Base-by-base conservation (phyloP, 306 rosid species). In the Rubus idaeus region DNA sequence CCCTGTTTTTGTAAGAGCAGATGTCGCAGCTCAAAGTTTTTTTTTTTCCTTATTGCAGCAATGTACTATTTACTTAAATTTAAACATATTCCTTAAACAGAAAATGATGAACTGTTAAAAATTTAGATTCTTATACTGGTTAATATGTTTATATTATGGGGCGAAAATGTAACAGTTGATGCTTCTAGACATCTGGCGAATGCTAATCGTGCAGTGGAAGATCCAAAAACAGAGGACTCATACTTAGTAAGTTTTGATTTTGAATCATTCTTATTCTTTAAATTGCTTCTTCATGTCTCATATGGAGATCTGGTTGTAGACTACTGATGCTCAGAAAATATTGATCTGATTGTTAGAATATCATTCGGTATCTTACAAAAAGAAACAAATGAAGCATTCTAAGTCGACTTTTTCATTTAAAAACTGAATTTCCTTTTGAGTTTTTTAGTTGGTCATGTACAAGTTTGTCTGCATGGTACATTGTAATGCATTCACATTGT, bases 241-340 rank as follows among this genome's bases (percentile, higher is more conserved):
- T 18, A 63, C 47, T 23, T 21, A 14, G 67, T 71, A 52, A 72
- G 73, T 71, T 71, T 51, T 71, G 73, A 70, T 58, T 49, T 49
- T 63, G 10, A 49, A 71, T n/a, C 44, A 40, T 65, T 20, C 45
- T 52, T 20, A 50, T 10, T 39, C 47, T 40, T 61, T 51, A 41
- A 63, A 50, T 8, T 42, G 14, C 60, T 61, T 17, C 4, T 60
- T 47, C 11, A 46, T 39, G 18, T 77, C 51, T n/a, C 30, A 6
- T 39, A 42, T 13, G 35, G n/a, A 41, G 3, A 53, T 52, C 46
- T 21, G 52, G 68, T 72, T 53, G 77, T n/a, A 11, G 37, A 40
- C n/a, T 41, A 9, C 21, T 16, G 58, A 47, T 8, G 23, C 14
- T 70, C 41, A 47, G 41, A 56, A 23, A 60, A 11, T 7, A 39